Base-by-base conservation (phyloP, 1,139 yeast genomes). In the Hyphopichia pseudoburtonii region DNA sequence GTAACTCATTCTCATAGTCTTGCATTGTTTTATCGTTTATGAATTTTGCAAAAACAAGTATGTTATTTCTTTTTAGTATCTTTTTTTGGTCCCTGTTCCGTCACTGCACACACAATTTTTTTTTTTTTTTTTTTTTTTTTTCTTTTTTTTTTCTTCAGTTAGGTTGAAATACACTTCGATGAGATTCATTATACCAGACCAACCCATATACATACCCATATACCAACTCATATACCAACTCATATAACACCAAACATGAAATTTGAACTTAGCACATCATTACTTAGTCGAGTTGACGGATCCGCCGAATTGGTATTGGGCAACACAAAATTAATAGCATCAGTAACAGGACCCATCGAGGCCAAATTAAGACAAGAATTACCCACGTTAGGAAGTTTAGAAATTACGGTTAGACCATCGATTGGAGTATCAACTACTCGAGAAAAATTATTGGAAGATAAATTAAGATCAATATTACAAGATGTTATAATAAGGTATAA, bases 331-430 rank as follows among this genome's bases (percentile, higher is more conserved):
- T 80, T 86, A 6, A 60, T 88, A 3, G 80, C 84, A 30, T 80
- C 96, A 0, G 90, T 90, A 1, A 76, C 90, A 1, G 98, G 98
- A 0, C 98, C 98, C 1, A 75, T 90, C 33, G 97, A 90, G 52
- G 86, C 90, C 9, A 85, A 84, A 58, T 62, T 78, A 15, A 76
- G 94, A 49, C 96, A 89, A 56, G 98, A 92, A 57, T 62, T 83
- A 29, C 96, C 97, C 6, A 83, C 86, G 17, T 71, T 74, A 34
- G 83, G 92, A 14, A 80, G 88, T 18, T 60, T 92, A 28, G 97
- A 89, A 57, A 74, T 92, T n/a, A 76, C 80, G 17, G 80, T 90
- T 3, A 70, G 90, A 35, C 97, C 97, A 1, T 78, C 86, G 17
- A 64, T 71, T 8, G 97, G 97, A 1, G 71, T 84, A 2, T 73